These are phyloP conservation scores for Austroboletus rostrupii DNA, from an alignment of 1,284 basidiomycete genomes.

Conservation along the genomic window DNA sequence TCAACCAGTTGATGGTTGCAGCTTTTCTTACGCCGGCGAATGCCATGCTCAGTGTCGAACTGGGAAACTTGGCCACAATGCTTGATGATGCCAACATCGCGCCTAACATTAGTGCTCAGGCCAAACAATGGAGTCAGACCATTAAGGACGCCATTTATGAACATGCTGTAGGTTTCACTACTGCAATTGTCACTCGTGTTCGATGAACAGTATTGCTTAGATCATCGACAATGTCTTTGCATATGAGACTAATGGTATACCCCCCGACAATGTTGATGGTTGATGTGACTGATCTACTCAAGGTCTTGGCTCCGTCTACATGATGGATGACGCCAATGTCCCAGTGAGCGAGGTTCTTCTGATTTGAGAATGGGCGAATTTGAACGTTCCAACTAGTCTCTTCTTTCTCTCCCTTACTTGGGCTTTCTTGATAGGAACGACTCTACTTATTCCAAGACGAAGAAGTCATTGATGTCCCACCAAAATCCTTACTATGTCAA, in stretches of 20 bases:
- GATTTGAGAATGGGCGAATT: not conserved
- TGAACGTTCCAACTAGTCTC: conserved; percentile 43
- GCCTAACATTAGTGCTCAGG: conserved; percentile 48
- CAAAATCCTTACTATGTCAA: conserved; percentile 67
- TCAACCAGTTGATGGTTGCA: not conserved
- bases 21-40: conserved; percentile 75
- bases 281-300: not conserved
- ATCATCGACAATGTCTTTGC: conserved; percentile 65
- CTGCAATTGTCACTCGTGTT: not conserved
- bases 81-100: conserved; percentile 49
- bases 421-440: conserved; percentile 64
- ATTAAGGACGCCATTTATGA: conserved; percentile 64
- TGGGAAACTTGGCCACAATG: conserved; percentile 55
- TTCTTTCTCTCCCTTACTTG: conserved; percentile 73
- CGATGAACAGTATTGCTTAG: conserved; percentile 28
- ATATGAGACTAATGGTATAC: conserved; percentile 69
- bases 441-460: conserved; percentile 57
- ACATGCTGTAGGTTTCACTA: conserved; percentile 43
- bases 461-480: conserved; percentile 55
- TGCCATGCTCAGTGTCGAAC: conserved; percentile 75
- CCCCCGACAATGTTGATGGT: not conserved
- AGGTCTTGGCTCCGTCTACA: conserved; percentile 65
- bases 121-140: conserved; percentile 55
- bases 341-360: conserved; percentile 45
- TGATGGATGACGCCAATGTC: conserved; percentile 82